Evolutionary conservation across 176 grass and related monocot genomes (phyloP).

Genomic region (Paspalum notatum): DNA sequence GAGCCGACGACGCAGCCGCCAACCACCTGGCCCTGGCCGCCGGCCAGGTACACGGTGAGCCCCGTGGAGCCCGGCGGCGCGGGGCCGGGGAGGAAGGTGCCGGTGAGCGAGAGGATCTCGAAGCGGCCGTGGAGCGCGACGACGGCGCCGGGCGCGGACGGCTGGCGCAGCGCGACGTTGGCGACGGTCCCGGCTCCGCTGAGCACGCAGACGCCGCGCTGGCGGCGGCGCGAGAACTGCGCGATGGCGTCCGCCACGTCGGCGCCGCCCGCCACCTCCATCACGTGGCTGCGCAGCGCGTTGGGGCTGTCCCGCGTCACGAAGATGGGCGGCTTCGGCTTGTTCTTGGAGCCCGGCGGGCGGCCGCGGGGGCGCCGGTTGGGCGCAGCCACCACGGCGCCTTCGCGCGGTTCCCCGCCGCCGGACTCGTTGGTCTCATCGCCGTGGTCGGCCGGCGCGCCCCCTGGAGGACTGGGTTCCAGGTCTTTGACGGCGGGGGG

Average conservation of each 20-base stretch:
- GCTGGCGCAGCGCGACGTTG: slow-evolving; percentile 89
- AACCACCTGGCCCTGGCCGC: slow-evolving; percentile 89
- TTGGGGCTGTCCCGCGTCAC: slow-evolving; percentile 93
- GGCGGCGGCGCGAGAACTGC: slow-evolving; percentile 80
- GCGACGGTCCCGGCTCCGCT: slow-evolving; percentile 85
- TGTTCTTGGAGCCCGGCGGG: slow-evolving; percentile 96
- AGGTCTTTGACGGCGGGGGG: slow-evolving; percentile 40
- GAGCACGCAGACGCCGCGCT: slow-evolving; percentile 94
- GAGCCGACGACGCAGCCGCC: slow-evolving; percentile 86
- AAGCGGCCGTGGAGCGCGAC: slow-evolving; percentile 86
- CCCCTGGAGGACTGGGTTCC: slow-evolving; percentile 41
- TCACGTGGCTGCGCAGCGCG: slow-evolving; percentile 87
- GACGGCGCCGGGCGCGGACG: slow-evolving; percentile 69
- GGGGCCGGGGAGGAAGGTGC: slow-evolving; percentile 87
- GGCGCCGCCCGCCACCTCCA: slow-evolving; percentile 88
- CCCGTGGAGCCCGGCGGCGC: slow-evolving; percentile 88
- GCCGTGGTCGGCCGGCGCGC: slow-evolving; percentile 21
- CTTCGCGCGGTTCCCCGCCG: slow-evolving; percentile 60
- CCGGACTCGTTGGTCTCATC: slow-evolving; percentile 64
- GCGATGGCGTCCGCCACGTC: slow-evolving; percentile 90
- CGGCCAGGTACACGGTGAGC: slow-evolving; percentile 86
- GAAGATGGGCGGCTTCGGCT: slow-evolving; percentile 95
- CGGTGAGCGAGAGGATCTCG: slow-evolving; percentile 92
- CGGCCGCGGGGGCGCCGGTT: slow-evolving; percentile 80
- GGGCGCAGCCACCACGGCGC: slow-evolving; percentile 53